A percentile compares a stretch with the other conserved stretches of the same genome.
Conservation (phyloP, 1,284 basidiomycete genomes). For the Meripilus lineatus region DNA sequence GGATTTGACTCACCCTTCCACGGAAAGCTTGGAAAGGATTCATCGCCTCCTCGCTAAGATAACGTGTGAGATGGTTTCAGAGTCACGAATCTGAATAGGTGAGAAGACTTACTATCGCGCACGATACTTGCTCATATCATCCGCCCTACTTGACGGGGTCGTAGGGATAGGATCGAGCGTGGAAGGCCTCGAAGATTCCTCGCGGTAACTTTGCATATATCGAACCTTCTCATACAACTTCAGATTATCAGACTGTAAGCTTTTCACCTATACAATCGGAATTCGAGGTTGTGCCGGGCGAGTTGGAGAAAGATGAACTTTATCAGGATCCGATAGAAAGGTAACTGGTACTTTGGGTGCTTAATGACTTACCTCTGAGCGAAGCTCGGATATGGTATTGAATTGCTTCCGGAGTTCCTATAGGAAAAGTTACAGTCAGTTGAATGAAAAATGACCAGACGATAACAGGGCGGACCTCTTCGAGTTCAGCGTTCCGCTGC, state of each 20-base stretch:
- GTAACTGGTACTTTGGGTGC: too few relatives aligned
- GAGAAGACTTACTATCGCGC: conserved; percentile 59
- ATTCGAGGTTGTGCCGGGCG: background rate
- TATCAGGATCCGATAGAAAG: too few relatives aligned
- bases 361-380: conserved; percentile 72
- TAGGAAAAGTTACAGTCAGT: background rate
- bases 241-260: conserved; percentile 86
- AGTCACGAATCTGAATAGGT: background rate
- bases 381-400: conserved; percentile 87
- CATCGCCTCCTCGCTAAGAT: conserved; percentile 76
- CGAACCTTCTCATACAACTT: conserved; percentile 96
- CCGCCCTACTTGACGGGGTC: conserved; percentile 37
- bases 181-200: conserved; percentile 51
- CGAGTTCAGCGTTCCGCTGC: conserved; percentile 92
- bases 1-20: conserved; percentile 67
- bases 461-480: conserved; percentile 62
- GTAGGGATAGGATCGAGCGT: conserved; percentile 67
- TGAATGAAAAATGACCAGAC: conserved; percentile 2
- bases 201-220: conserved; percentile 92
- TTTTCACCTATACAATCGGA: conserved; percentile 35
- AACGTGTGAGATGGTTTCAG: background rate
- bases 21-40: conserved; percentile 98
- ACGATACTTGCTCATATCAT: conserved; percentile 86
- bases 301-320: background rate
- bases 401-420: conserved; percentile 93